Evolutionary conservation across 1,139 yeast genomes (phyloP).

Genomic region (Pichia sp.): DNA sequence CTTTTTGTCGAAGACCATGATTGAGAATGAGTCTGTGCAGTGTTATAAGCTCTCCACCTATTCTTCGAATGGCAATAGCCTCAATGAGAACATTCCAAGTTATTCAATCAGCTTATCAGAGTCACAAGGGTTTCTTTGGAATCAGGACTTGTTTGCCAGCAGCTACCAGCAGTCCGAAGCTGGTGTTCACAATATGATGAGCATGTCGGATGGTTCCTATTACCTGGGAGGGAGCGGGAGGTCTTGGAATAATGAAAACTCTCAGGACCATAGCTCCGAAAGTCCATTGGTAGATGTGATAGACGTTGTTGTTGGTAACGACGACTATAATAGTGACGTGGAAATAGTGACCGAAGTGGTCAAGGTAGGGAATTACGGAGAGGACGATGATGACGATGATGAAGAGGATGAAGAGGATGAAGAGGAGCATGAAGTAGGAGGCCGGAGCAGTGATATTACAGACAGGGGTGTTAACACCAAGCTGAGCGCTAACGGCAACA

Average conservation of each 20-base stretch:
- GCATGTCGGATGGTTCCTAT: slow-evolving; percentile 20
- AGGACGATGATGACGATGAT: slow-evolving; percentile 17
- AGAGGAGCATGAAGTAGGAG: neutral
- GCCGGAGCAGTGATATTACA: neutral
- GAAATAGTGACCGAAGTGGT: slow-evolving; percentile 11
- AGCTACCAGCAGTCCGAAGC: slow-evolving; percentile 58
- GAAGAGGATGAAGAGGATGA: slow-evolving; percentile 10
- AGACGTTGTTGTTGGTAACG: slow-evolving; percentile 33
- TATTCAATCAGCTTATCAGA: slow-evolving; percentile 48
- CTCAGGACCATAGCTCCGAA: neutral
- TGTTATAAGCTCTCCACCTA: slow-evolving; percentile 44
- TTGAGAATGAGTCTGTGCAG: slow-evolving; percentile 54
- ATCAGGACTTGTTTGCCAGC: slow-evolving; percentile 68
- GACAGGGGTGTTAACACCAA: neutral
- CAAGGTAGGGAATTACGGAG: slow-evolving; percentile 12
- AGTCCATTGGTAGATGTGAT: slow-evolving; percentile 44
- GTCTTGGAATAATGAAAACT: neutral
- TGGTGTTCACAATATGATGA: slow-evolving; percentile 20
- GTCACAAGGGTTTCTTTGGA: slow-evolving; percentile 70
- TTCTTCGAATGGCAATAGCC: neutral
- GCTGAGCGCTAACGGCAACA: neutral
- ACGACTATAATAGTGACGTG: slow-evolving; percentile 18
- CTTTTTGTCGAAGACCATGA: slow-evolving; percentile 58
- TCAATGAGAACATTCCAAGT: slow-evolving; percentile 30
- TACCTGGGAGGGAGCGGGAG: slow-evolving; percentile 26